Conservation (phyloP, 2,329 filamentous ascomycete genomes). For the Blumeria graminis region DNA sequence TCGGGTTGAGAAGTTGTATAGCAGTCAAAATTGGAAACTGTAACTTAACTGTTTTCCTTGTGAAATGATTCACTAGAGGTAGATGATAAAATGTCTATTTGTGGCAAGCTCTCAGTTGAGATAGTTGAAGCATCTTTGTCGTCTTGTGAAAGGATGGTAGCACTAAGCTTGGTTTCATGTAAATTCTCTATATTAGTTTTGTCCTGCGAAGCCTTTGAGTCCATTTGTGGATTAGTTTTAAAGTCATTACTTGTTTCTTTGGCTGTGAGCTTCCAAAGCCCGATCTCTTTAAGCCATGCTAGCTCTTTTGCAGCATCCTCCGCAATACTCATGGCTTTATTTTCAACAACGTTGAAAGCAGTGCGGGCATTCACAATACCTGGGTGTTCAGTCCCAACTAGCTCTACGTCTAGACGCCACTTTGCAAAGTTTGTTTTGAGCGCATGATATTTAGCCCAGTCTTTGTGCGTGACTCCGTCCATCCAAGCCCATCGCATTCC, state of each 20-base stretch:
- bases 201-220: no score
- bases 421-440: constrained; percentile 61
- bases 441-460: constrained; percentile 87
- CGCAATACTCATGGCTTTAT: constrained; percentile 57
- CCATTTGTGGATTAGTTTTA: constrained; percentile 8
- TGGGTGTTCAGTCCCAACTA: constrained; percentile 49
- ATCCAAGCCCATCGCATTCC: constrained; percentile 77
- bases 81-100: no score
- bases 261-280: constrained; percentile 58
- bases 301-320: constrained; percentile 61
- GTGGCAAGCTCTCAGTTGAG: no score
- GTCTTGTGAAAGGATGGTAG: no score
- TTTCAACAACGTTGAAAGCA: constrained; percentile 45
- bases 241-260: constrained; percentile 59
- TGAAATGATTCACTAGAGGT: no score
- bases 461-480: constrained; percentile 85
- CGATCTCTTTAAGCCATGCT: constrained; percentile 56
- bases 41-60: no score
- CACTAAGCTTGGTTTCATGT: no score
- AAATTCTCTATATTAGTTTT: no score
- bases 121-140: no score
- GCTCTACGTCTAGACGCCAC: constrained; percentile 64
- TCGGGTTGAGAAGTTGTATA: no score
- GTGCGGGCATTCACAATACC: constrained; percentile 43
- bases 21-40: no score